Conservation (phyloP, 108 stramenopile species). For the Mayamaea pseudoterrestris region DNA sequence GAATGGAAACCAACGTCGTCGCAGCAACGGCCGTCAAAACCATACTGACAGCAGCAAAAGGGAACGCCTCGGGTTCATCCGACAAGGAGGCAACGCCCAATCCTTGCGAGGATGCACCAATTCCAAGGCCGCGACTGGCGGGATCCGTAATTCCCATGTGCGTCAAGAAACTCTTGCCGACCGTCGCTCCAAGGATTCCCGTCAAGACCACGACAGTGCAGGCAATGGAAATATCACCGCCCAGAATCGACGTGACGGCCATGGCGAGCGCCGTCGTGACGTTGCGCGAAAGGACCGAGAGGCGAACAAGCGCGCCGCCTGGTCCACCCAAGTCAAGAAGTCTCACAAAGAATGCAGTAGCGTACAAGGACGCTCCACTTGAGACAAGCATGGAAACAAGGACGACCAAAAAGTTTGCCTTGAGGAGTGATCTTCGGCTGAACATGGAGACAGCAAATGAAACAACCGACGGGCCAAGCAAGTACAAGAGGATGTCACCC, state of each 20-base stretch:
- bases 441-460: constrained; percentile 66
- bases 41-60: constrained; percentile 92
- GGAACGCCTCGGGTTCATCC: constrained; percentile 82
- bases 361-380: constrained; percentile 60
- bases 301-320: constrained; percentile 32
- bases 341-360: constrained; percentile 54
- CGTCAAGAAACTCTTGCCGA: constrained; percentile 64
- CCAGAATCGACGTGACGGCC: constrained; percentile 66
- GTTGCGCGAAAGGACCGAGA: constrained; percentile 67
- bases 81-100: constrained; percentile 82
- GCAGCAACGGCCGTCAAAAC: constrained; percentile 68
- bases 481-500: constrained; percentile 57
- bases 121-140: constrained; percentile 73
- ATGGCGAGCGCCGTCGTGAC: constrained; percentile 88
- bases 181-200: constrained; percentile 84
- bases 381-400: constrained; percentile 37
- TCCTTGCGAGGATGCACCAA: constrained; percentile 87
- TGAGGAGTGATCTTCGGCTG: constrained; percentile 39
- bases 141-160: constrained; percentile 65
- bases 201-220: constrained; percentile 81
- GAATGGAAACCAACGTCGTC: constrained; percentile 62
- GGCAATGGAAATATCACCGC: constrained; percentile 76
- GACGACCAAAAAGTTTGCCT: constrained; percentile 58
- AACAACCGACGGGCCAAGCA: constrained; percentile 71
- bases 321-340: constrained; percentile 31